These are phyloP conservation scores for Jackrogersella minutella DNA, from an alignment of 495 filamentous ascomycete species.

Conservation along the genomic window DNA sequence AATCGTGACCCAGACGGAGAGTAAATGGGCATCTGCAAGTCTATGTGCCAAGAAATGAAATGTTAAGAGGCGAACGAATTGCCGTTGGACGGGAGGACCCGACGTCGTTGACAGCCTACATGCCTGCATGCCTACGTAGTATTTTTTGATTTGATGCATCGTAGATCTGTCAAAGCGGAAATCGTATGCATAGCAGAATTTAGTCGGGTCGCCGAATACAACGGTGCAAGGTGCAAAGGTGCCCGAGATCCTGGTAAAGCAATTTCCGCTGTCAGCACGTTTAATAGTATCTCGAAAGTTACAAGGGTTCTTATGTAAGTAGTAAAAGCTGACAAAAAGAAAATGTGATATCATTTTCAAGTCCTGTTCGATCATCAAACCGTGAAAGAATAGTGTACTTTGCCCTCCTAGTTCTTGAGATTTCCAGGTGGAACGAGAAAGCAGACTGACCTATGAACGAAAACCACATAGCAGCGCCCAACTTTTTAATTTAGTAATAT, in stretches of 20 bases:
- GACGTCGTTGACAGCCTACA: constrained; percentile 11
- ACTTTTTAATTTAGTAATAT: not conserved
- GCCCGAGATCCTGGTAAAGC: constrained; percentile 25
- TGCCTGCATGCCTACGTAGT: constrained; percentile 4
- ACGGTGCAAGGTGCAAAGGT: constrained; percentile 5
- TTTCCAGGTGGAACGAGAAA: constrained; percentile 4
- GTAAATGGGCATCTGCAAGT: constrained; percentile 12
- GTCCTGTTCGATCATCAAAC: not conserved
- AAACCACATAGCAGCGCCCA: constrained; percentile 5
- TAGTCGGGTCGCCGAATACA: constrained; percentile 24
- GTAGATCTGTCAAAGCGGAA: constrained; percentile 14
- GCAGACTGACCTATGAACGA: not conserved
- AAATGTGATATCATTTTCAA: constrained; percentile 1
- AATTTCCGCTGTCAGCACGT: constrained; percentile 20
- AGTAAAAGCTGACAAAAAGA: not conserved
- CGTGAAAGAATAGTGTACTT: not conserved
- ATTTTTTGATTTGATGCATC: constrained; percentile 26
- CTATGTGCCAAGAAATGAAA: constrained; percentile 30
- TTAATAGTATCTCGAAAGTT: constrained; percentile 11
- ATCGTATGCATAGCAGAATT: constrained; percentile 12
- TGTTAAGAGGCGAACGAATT: constrained; percentile 6
- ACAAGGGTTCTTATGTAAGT: too few relatives aligned
- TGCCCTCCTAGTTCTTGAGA: not conserved
- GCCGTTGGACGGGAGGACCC: constrained; percentile 16
- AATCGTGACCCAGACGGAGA: constrained; percentile 14